These are phyloP conservation scores for Agaricus sinodeliciosus DNA, from an alignment of 768 basidiomycete genomes.

Conservation along the genomic window DNA sequence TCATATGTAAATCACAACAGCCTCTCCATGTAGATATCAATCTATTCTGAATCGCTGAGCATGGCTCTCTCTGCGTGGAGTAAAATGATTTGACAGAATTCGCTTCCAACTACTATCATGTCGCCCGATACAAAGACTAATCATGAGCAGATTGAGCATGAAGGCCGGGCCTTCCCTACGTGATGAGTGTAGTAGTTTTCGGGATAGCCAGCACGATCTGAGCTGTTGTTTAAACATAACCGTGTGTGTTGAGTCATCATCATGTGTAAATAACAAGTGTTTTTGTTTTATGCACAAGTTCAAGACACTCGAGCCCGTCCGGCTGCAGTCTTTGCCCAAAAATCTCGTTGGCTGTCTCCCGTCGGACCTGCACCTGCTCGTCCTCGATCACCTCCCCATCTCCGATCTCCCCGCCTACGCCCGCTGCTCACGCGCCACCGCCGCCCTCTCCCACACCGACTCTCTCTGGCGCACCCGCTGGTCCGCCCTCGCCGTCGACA, in stretches of 20 bases:
- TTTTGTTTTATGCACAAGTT: constrained; percentile 68
- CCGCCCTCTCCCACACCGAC: constrained; percentile 62
- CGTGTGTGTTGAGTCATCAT: not conserved
- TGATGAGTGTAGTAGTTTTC: no score
- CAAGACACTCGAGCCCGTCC: constrained; percentile 73
- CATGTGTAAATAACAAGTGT: constrained; percentile 3
- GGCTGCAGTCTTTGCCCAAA: constrained; percentile 24
- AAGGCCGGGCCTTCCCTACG: no score
- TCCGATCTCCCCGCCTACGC: constrained; percentile 78
- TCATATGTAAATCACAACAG: no score
- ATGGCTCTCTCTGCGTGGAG: no score
- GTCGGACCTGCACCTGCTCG: constrained; percentile 63
- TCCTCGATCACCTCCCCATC: constrained; percentile 70
- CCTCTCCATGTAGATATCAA: no score
- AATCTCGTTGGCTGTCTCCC: constrained; percentile 73
- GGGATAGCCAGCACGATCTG: no score
- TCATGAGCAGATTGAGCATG: no score
- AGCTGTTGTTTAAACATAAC: no score
- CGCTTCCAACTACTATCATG: no score
- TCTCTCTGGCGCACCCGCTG: constrained; percentile 74
- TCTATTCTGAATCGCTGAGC: no score
- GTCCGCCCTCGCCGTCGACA: constrained; percentile 46
- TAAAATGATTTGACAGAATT: no score
- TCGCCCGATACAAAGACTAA: no score
- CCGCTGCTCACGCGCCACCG: constrained; percentile 56